Evolutionary conservation across 2,329 filamentous ascomycete genomes (phyloP), one percentile per base, ranked within the genome.

Genomic region (Xylaria sp.): DNA sequence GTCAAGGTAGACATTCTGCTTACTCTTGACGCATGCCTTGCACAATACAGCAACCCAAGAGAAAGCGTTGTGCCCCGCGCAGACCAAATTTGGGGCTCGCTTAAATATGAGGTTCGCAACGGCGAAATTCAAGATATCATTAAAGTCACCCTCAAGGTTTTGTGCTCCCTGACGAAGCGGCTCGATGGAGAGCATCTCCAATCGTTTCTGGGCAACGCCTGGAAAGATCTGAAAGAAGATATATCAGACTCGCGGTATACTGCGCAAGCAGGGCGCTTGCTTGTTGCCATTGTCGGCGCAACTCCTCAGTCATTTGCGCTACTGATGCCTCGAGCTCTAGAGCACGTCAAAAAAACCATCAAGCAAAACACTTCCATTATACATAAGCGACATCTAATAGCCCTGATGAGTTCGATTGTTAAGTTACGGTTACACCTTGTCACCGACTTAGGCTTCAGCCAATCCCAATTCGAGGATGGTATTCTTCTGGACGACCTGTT

Each of bases 31-130:
- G 85, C 86, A 4, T 89, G 86, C 67, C 74, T 89, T 20, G 81
- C 83, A 13, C 76, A 82, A 33, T 89, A 88, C 67, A 77, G 81
- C 1, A 78, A 85, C 48, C 80, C 84, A 0, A 79, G 83, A 41
- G 79, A 83, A 63, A 85, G 82, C 9, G 75, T 89, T 15, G 80
- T 80, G 1, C 86, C 87, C 0, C 84, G 85, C 58, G 79, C 82
- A 20, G 80, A 84, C 59, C 82, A 84, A 54, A 83, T 89, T 56
- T 90, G 88, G 88, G 81, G 82, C 36, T 87, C 86, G n/a, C 83
- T 90, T 56, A 90, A 89, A 75, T 89, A 88, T 69, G 88, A 90
- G 71, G 88, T 89, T 13, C 85, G 88, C 41, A 89, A 89, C 63
- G 88, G 88, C 13, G 88, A 90, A 68, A 82, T 87, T 9, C 83